Evolutionary conservation across 768 basidiomycete species (phyloP).

Genomic region (Mycena indigotica): DNA sequence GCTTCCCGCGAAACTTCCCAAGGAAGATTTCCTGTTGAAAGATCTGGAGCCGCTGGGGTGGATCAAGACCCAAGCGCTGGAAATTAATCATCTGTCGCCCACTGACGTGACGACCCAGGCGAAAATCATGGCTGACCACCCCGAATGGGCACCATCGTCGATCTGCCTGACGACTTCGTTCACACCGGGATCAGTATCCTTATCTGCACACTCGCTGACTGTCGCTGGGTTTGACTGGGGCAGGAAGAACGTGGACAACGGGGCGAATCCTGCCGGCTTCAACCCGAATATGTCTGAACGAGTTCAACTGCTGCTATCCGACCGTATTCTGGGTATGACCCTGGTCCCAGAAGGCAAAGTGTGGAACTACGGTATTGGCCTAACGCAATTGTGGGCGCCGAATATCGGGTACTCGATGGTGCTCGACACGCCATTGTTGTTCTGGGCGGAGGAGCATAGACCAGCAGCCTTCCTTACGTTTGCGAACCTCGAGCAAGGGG

Average conservation of each 20-base stretch:
- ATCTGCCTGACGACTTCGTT: conserved; percentile 95
- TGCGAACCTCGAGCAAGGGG: conserved; percentile 85
- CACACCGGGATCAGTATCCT: conserved; percentile 95
- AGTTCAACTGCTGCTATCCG: conserved; percentile 89
- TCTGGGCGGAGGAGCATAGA: conserved; percentile 96
- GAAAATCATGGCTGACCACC: conserved; percentile 95
- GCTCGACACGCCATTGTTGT: conserved; percentile 89
- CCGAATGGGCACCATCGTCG: conserved; percentile 91
- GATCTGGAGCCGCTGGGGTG: conserved; percentile 95
- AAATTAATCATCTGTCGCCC: conserved; percentile 90
- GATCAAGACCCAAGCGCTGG: conserved; percentile 95
- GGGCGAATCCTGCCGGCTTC: conserved; percentile 86
- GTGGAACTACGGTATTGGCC: conserved; percentile 96
- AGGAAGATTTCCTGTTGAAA: conserved; percentile 92
- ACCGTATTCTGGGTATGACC: conserved; percentile 95
- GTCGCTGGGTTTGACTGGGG: conserved; percentile 98
- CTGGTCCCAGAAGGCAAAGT: conserved; percentile 91
- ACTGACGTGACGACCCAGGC: conserved; percentile 93
- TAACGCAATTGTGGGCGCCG: conserved; percentile 90
- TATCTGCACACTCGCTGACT: conserved; percentile 89
- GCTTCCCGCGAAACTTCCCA: conserved; percentile 84
- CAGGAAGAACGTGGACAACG: conserved; percentile 86
- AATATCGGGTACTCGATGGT: conserved; percentile 80
- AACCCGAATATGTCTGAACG: conserved; percentile 99
- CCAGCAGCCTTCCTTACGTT: conserved; percentile 96